These are phyloP conservation scores for Podospora didyma DNA, from an alignment of 495 filamentous ascomycete genomes.

Conservation along the genomic window DNA sequence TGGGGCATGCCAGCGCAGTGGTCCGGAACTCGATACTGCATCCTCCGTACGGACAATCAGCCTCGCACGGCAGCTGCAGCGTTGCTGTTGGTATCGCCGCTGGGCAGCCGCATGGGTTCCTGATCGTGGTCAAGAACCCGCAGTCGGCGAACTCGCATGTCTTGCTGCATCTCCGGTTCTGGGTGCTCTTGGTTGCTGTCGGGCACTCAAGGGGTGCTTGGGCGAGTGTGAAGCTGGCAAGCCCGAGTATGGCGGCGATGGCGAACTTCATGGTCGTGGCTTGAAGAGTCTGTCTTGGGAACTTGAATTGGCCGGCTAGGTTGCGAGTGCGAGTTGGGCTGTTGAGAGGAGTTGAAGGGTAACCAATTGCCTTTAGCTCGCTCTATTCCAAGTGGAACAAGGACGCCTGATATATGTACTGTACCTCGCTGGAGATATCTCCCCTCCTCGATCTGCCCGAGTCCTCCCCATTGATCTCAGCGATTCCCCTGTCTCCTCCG, in stretches of 20 bases:
- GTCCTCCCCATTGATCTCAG: not conserved
- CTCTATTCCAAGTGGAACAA: slow-evolving; percentile 9
- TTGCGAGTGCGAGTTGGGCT: not conserved
- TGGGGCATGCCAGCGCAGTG: slow-evolving; percentile 15
- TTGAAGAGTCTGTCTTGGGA: not conserved
- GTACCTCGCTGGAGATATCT: not conserved
- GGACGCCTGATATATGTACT: not conserved
- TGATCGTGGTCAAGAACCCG: slow-evolving; percentile 20
- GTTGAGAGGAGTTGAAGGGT: not conserved
- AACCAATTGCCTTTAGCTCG: slow-evolving; percentile 2
- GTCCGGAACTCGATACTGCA: slow-evolving; percentile 29
- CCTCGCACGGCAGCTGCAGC: slow-evolving; percentile 28
- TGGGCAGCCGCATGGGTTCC: slow-evolving; percentile 28
- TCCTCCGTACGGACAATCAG: slow-evolving; percentile 27
- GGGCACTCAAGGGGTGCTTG: slow-evolving; percentile 20
- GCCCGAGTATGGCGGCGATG: slow-evolving; percentile 14
- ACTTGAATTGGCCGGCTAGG: not conserved
- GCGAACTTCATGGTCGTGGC: slow-evolving; percentile 17
- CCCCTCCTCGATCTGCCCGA: not conserved
- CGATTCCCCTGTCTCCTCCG: slow-evolving; percentile 1
- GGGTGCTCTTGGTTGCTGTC: slow-evolving; percentile 24
- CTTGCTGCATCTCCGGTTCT: slow-evolving; percentile 22
- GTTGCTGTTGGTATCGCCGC: slow-evolving; percentile 26
- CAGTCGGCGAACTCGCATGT: slow-evolving; percentile 24
- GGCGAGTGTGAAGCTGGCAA: slow-evolving; percentile 18